Conservation (phyloP, 164 flowering plant genomes). For the Sedum album region DNA sequence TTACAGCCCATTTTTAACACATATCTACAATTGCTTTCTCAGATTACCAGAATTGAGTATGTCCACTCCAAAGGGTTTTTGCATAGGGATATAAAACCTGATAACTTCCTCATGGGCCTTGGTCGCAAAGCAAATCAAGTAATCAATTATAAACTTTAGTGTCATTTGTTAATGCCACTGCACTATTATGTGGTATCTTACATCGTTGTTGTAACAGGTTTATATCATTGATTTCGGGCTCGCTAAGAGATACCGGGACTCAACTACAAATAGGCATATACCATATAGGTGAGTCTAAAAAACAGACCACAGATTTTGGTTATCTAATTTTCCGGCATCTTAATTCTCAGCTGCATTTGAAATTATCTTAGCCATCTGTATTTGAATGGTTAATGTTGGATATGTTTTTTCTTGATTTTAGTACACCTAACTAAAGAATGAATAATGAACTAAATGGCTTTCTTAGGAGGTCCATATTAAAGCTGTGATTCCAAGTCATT, state of each 20-base stretch:
- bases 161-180: not conserved
- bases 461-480: not conserved
- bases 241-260: constrained; percentile 92
- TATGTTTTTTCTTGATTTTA: not conserved
- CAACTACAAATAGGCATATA: constrained; percentile 78
- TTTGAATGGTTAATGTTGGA: not conserved
- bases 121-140: constrained; percentile 99
- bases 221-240: constrained; percentile 98
- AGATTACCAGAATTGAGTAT: constrained; percentile 90
- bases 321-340: not conserved
- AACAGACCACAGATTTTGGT: not conserved
- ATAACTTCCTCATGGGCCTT: constrained; percentile 97
- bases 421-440: not conserved
- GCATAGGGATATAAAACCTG: constrained; percentile 96
- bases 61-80: constrained; percentile 90
- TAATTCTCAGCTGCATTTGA: too few species aligned
- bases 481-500: not conserved
- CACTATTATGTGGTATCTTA: not conserved
- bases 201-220: constrained; percentile 35
- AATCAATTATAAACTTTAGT: not conserved
- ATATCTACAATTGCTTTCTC: constrained; percentile 6
- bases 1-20: not conserved
- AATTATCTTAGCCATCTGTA: too few species aligned
- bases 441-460: not conserved
- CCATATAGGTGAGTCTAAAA: constrained; percentile 66